phyloP scores from a whole-genome alignment of 2,329 filamentous ascomycete species.

The Zarea fungicola region DNA sequence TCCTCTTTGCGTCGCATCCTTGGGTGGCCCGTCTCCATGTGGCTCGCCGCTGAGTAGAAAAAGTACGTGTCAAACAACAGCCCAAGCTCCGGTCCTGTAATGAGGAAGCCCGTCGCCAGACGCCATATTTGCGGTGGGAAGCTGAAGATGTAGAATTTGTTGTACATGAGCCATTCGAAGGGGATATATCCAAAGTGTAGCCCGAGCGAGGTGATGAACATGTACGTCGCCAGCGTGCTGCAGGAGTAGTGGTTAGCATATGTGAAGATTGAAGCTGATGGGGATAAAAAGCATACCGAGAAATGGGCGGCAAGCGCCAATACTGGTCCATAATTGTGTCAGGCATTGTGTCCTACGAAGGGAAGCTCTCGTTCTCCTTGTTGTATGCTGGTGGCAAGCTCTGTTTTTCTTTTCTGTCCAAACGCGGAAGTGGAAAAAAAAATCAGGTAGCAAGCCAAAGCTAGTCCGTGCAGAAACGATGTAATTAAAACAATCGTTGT shows the following conservation, averaged over 20 bases:
- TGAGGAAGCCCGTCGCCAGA: conserved; percentile 35
- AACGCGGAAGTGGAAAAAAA: conserved; percentile 14
- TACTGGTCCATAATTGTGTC: conserved; percentile 26
- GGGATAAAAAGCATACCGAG: conserved; percentile 31
- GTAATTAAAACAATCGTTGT: conserved; percentile 9
- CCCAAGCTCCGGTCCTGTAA: conserved; percentile 33
- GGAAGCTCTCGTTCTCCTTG: conserved; percentile 8
- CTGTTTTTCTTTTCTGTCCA: background rate
- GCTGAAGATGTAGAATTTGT: conserved; percentile 45
- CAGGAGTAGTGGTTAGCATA: conserved; percentile 13
- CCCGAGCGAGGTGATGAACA: conserved; percentile 48
- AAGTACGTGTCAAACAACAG: conserved; percentile 71
- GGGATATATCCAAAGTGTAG: conserved; percentile 52
- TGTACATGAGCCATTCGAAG: conserved; percentile 47
- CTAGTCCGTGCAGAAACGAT: conserved; percentile 7
- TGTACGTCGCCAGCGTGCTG: conserved; percentile 13
- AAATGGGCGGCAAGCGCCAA: conserved; percentile 36
- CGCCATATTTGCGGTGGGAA: conserved; percentile 42
- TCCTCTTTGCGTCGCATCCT: conserved; percentile 73
- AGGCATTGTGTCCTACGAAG: conserved; percentile 13
- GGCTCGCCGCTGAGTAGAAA: conserved; percentile 70
- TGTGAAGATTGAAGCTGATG: background rate
- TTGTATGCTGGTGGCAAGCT: background rate
- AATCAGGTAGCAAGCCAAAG: conserved; percentile 9
- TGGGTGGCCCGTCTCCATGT: conserved; percentile 65